Evolutionary conservation across 148 eudicot genomes (phyloP).

Genomic region (Fagopyrum esculentum): DNA sequence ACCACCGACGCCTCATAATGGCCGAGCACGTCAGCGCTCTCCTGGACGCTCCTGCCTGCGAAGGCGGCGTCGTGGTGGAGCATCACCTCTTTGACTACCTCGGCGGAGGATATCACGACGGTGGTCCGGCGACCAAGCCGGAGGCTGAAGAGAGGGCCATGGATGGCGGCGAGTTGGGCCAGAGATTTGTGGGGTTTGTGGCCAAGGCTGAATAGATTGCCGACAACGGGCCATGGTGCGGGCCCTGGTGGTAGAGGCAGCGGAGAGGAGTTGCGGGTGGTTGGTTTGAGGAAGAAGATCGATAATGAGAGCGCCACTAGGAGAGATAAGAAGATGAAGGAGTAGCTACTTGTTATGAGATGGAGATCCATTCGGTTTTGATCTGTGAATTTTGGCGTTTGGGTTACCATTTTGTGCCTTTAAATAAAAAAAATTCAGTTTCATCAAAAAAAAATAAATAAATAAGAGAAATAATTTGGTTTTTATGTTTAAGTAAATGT

Average conservation of each 20-base stretch:
- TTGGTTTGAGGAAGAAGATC: not conserved
- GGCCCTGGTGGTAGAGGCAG: slow-evolving; percentile 17
- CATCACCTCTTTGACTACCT: slow-evolving; percentile 41
- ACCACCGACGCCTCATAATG: slow-evolving; percentile 30
- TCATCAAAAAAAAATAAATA: no score
- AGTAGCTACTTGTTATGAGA: not conserved
- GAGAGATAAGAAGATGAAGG: not conserved
- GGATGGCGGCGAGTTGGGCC: slow-evolving; percentile 30
- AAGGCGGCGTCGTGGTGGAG: slow-evolving; percentile 43
- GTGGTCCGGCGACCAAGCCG: slow-evolving; percentile 33
- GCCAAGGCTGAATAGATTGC: slow-evolving; percentile 45
- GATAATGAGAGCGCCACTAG: not conserved
- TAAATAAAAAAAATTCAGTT: no score
- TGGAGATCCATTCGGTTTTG: not conserved
- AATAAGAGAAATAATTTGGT: no score
- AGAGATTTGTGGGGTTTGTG: slow-evolving; percentile 45
- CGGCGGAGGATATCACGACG: slow-evolving; percentile 38
- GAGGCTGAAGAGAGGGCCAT: slow-evolving; percentile 42
- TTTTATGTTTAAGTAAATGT: no score
- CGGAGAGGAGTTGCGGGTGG: not conserved
- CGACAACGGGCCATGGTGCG: slow-evolving; percentile 39
- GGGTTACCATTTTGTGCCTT: no score
- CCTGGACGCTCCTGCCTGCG: slow-evolving; percentile 14
- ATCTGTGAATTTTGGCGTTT: not conserved
- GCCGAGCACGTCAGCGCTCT: slow-evolving; percentile 15